phyloP scores from a whole-genome alignment of 768 basidiomycete genomes.

The Lentinula sp. region DNA sequence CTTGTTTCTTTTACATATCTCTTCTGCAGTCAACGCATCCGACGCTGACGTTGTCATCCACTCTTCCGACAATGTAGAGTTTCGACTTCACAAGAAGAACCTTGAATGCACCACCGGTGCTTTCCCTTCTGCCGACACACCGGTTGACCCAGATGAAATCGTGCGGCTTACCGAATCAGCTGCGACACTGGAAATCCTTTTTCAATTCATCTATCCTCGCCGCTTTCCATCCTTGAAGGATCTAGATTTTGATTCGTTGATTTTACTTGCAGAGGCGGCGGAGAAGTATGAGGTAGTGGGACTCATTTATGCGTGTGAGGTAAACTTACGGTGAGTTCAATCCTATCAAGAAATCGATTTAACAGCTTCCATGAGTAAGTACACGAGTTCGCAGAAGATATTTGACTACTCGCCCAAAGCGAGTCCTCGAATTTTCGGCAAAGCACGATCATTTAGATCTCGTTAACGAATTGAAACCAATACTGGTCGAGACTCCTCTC shows the following conservation, averaged over 20 bases:
- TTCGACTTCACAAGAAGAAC: not conserved
- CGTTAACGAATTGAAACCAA: no score
- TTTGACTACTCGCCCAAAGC: no score
- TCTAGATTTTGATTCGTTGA: not conserved
- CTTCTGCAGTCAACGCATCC: no score
- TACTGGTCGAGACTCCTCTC: no score
- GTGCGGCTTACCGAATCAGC: not conserved
- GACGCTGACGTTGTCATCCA: not conserved
- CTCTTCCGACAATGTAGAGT: not conserved
- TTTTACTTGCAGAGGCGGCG: slow-evolving; percentile 1
- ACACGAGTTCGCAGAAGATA: no score
- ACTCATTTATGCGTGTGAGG: not conserved
- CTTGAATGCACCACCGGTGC: not conserved
- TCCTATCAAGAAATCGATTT: no score
- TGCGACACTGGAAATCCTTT: not conserved
- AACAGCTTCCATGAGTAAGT: no score
- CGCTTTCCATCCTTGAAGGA: not conserved
- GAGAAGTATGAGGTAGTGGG: not conserved
- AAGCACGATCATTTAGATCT: no score
- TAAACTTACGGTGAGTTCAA: not conserved
- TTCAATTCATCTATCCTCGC: not conserved
- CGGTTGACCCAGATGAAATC: not conserved
- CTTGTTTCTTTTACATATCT: no score
- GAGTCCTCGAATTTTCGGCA: no score
- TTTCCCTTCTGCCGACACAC: not conserved